Base-by-base conservation (phyloP, 805 yeast species). In the Kazachstania viticola region DNA sequence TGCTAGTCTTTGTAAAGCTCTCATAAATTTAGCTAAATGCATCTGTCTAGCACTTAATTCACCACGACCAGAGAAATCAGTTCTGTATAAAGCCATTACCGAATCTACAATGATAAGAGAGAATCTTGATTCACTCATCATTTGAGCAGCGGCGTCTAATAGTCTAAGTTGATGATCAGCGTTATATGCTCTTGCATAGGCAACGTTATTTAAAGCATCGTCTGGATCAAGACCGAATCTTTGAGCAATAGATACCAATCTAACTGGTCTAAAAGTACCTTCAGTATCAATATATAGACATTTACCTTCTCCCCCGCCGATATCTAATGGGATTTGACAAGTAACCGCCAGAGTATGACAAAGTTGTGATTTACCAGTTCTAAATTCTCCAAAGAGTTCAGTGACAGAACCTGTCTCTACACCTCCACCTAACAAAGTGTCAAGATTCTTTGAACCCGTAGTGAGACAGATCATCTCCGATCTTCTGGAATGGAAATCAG, bases 241-340 rank as follows among this genome's bases (percentile, higher is more conserved):
- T 51, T 78, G 78, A 2, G 95, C 95, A 42, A 91, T 85, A 1
- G 94, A 77, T 7, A 82, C 80, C 44, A 91, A 65, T 46, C 98
- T 71, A 27, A 78, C 79, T 1, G 97, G 96, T 52, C 98, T 70
- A 56, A 91, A 91, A 2, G 98, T 91, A 14, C 96, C 95, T 54
- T 88, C 98, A 0, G 97, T 88, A 51, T 91, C 98, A 38, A 91
- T 87, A 53, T 82, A 91, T 34, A 91, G 64, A 56, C 96, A 88
- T 58, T 91, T 85, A 21, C 98, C 98, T 61, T 91, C 98, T 31
- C 95, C 98, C 38, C 98, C 98, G 25, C 96, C 96, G 79, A 81
- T 79, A 51, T 87, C 96, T 31, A 88, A 73, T 4, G 97, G 97
- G 34, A 91, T 64, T 58, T 88, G 98, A 56, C 97, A 88, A 2